A percentile compares a stretch with the other conserved stretches of the same genome.
These are phyloP conservation scores for Fusarium luffae DNA, from an alignment of 2,329 filamentous ascomycete species.

Conservation along the genomic window DNA sequence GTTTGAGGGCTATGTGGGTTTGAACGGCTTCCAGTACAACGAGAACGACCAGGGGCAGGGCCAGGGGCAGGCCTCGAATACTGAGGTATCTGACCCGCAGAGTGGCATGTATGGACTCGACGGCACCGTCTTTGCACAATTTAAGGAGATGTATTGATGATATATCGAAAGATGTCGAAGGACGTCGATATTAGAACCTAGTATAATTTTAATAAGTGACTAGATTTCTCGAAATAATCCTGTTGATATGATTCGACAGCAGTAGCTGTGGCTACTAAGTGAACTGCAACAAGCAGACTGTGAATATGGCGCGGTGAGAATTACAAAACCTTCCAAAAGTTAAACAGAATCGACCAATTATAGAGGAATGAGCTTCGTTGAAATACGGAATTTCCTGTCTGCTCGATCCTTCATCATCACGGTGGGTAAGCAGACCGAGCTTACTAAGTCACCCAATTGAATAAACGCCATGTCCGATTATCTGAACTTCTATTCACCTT, in stretches of 20 bases:
- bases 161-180: neutral
- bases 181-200: neutral
- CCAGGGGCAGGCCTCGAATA: constrained; percentile 37
- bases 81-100: constrained; percentile 41
- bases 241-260: neutral
- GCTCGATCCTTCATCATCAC: neutral
- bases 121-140: constrained; percentile 52
- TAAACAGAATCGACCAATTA: neutral
- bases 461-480: neutral
- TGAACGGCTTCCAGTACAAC: constrained; percentile 50
- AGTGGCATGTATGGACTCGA: constrained; percentile 43
- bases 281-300: neutral
- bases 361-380: neutral
- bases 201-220: neutral
- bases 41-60: constrained; percentile 43
- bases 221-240: neutral
- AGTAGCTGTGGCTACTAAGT: no score
- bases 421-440: constrained; percentile 3
- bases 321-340: neutral
- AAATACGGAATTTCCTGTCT: neutral
- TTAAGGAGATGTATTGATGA: constrained; percentile 54
- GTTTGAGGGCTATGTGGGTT: constrained; percentile 54
- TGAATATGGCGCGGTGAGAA: neutral
- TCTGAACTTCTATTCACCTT: neutral
- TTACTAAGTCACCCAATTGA: constrained; percentile 14